phyloP scores from a whole-genome alignment of 1,284 basidiomycete genomes.

The Laetiporus sulphureus region DNA sequence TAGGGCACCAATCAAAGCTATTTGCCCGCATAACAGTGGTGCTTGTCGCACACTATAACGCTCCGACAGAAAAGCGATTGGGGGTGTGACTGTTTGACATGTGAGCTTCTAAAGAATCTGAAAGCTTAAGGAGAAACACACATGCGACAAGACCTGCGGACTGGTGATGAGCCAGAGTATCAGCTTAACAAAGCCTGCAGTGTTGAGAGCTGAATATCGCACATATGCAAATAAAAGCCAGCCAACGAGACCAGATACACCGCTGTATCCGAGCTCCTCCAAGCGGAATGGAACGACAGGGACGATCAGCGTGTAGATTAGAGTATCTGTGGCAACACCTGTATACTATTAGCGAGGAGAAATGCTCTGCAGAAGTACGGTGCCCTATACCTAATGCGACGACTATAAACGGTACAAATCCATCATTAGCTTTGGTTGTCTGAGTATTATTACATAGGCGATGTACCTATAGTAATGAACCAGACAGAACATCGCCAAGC shows the following conservation, averaged over 20 bases:
- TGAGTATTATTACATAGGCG: no score
- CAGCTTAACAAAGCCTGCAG: background rate
- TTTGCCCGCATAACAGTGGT: conserved; percentile 55
- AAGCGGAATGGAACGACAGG: conserved; percentile 75
- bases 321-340: conserved; percentile 60
- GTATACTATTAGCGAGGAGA: no score
- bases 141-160: conserved; percentile 29
- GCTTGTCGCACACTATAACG: conserved; percentile 44
- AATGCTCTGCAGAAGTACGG: no score
- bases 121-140: conserved; percentile 11
- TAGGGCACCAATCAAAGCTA: conserved; percentile 51
- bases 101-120: no score
- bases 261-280: conserved; percentile 43
- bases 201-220: conserved; percentile 14
- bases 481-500: conserved; percentile 26
- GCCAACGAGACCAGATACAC: conserved; percentile 53
- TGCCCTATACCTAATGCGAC: conserved; percentile 30
- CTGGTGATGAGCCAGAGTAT: conserved; percentile 11
- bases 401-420: conserved; percentile 16
- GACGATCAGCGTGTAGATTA: conserved; percentile 65
- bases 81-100: conserved; percentile 50
- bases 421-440: no score
- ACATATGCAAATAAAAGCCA: conserved; percentile 66
- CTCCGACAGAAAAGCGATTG: conserved; percentile 66
- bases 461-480: conserved; percentile 22